These are phyloP conservation scores for Ilyonectria destructans DNA, from an alignment of 2,329 filamentous ascomycete species.

Conservation along the genomic window DNA sequence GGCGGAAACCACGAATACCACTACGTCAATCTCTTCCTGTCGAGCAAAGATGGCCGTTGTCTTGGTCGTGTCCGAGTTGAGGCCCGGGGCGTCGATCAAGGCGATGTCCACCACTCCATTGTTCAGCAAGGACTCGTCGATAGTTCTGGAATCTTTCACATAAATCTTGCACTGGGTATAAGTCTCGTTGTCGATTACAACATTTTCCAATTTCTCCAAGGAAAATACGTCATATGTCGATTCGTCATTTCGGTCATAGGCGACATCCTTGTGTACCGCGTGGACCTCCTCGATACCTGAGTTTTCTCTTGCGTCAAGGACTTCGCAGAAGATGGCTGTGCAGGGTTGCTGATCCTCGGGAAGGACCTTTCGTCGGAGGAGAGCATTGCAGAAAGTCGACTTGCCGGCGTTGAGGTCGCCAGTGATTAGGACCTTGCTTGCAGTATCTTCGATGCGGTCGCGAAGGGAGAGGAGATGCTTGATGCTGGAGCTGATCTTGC, in stretches of 20 bases:
- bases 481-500: constrained; percentile 94
- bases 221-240: constrained; percentile 92
- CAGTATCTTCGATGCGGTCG: constrained; percentile 96
- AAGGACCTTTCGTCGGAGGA: constrained; percentile 90
- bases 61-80: constrained; percentile 97
- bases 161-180: constrained; percentile 99
- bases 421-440: constrained; percentile 96
- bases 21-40: constrained; percentile 98
- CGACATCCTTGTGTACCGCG: constrained; percentile 85
- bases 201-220: constrained; percentile 85
- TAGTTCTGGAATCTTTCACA: constrained; percentile 88
- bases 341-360: constrained; percentile 98
- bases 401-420: constrained; percentile 98
- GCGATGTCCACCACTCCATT: constrained; percentile 99
- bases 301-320: constrained; percentile 93
- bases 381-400: constrained; percentile 98
- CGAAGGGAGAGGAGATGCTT: constrained; percentile 89
- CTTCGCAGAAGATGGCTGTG: constrained; percentile 98
- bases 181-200: constrained; percentile 89
- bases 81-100: constrained; percentile 93
- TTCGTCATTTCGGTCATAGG: constrained; percentile 92
- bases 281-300: constrained; percentile 94
- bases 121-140: constrained; percentile 95
- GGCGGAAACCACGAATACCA: constrained; percentile 97
- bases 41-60: constrained; percentile 97